Evolutionary conservation across 2,329 filamentous ascomycete species (phyloP), one percentile per base, ranked within the genome.

Genomic region (Clonostachys sp.): DNA sequence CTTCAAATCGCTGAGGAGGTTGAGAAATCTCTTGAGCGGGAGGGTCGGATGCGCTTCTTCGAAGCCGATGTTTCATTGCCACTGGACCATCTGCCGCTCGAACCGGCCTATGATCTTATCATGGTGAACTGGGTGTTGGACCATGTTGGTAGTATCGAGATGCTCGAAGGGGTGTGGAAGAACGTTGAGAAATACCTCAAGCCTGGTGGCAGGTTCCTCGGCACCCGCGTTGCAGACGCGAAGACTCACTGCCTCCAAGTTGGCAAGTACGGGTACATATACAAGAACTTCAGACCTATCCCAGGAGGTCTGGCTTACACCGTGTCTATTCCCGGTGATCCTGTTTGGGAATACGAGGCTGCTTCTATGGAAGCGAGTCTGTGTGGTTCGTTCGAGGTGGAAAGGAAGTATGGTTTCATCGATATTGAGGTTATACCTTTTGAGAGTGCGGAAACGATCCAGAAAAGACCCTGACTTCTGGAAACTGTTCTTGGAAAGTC

Each of bases 71-170:
- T 53, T 8, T 48, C 57, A 16, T 41, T 55, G 48, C 53, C 60
- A 13, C 48, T 64, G 10, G 42, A 44, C 5, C 24, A 30, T 30
- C 36, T 39, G 14, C 36, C 10, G 14, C 36, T 39, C 17, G 52
- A 58, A 34, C 52, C 59, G 17, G 35, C 34, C 12, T 66, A 66
- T 48, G 63, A 64, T 45, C 44, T 64, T 14, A 58, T 62, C 42
- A 62, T 64, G 60, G 61, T 55, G 4, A 63, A 64, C 47, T 65
- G 61, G 61, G 46, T 61, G 17, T 55, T 66, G 45, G 58, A 61
- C 47, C 59, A 61, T 49, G 59, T 57, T n/a, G 50, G 49, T 5
- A 56, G 38, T 24, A 33, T 55, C 17, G 53, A 49, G 9, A 50
- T 50, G n/a, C 54, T 63, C 9, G 53, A 56, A 45, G 58, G 50